These are phyloP conservation scores for Ganoderma meredithae DNA, from an alignment of 1,284 basidiomycete genomes.

Conservation along the genomic window DNA sequence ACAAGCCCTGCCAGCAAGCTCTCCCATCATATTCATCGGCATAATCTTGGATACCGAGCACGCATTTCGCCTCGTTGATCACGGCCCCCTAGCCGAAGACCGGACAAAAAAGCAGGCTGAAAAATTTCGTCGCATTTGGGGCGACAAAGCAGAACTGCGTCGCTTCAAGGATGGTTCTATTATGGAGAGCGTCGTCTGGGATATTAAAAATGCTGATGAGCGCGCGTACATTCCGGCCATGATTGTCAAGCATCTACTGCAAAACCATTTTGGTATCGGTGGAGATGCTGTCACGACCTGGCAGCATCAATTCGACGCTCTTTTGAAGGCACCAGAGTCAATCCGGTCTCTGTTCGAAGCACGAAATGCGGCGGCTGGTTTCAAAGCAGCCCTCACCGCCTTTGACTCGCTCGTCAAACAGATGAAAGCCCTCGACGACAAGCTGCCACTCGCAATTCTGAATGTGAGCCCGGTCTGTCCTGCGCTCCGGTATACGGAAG, in stretches of 20 bases:
- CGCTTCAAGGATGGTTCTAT: constrained; percentile 98
- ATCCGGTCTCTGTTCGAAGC: constrained; percentile 58
- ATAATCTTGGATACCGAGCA: constrained; percentile 75
- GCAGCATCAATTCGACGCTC: constrained; percentile 69
- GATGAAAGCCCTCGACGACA: constrained; percentile 82
- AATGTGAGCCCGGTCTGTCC: constrained; percentile 81
- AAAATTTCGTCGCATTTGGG: constrained; percentile 90
- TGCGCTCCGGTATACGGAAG: constrained; percentile 84
- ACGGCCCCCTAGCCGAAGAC: constrained; percentile 83
- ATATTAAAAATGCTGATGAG: constrained; percentile 76
- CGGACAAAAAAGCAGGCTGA: constrained; percentile 57
- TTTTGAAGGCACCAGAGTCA: constrained; percentile 71
- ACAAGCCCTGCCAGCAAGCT: constrained; percentile 56
- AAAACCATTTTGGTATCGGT: constrained; percentile 75
- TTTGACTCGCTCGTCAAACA: constrained; percentile 84
- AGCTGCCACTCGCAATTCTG: constrained; percentile 83
- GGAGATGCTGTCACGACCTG: constrained; percentile 60
- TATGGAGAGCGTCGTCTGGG: constrained; percentile 94
- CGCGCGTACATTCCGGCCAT: constrained; percentile 80
- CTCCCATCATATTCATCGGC: constrained; percentile 69
- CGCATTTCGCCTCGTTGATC: constrained; percentile 87
- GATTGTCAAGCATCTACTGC: constrained; percentile 80
- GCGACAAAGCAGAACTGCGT: constrained; percentile 90
- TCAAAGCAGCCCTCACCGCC: constrained; percentile 79
- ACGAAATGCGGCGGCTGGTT: constrained; percentile 64